Base-by-base conservation (phyloP, 1,139 yeast species). In the Hyphopichia buzzinii region DNA sequence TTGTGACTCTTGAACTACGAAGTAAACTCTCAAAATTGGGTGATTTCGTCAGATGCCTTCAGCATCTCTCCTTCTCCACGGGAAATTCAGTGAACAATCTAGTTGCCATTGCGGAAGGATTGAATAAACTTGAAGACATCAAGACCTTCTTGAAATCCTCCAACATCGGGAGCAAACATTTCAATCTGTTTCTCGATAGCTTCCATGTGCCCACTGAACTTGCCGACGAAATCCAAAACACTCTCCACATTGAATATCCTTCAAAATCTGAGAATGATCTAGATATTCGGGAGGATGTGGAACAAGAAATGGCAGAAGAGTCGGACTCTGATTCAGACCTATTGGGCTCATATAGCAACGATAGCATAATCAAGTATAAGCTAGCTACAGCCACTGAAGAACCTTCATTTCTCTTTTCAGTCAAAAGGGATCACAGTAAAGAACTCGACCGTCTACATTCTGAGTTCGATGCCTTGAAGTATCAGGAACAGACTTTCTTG, bases 1-100 rank as follows among this genome's bases (percentile, higher is more conserved):
- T 53, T 0, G 54, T 79, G 31, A 59, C 72, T 3, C 39, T 59
- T 0, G 47, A 57, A 8, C 46, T 60, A 8, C 44, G 67, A 22
- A 36, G 41, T 13, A 54, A 50, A 10, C 50, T 71, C 21, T 43
- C 48, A 4, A 47, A 47, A 4, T 36, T 65, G 4, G 74, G 72
- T 1, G 77, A 71, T 43, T 61, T 68, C 38, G 62, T 64, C 3
- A 44, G 77, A 21, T 54, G 64, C 13, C 51, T 66, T 6, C 76
- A 70, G 41, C 52, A 63, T 33, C 49, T 71, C 4, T 59, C 67
- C 1, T 52, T 69, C 15, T 62, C 60, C 5, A 49, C 67, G 1
- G 73, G 73, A 7, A 67, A 67, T 40, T 45, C 55, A 1, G 63
- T 63, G 0, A 39, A 41, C 3, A 64, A 66, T 35, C 50, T 71